These are phyloP conservation scores for Bipolaris sorokiniana DNA, from an alignment of 2,329 filamentous ascomycete genomes.

Conservation along the genomic window DNA sequence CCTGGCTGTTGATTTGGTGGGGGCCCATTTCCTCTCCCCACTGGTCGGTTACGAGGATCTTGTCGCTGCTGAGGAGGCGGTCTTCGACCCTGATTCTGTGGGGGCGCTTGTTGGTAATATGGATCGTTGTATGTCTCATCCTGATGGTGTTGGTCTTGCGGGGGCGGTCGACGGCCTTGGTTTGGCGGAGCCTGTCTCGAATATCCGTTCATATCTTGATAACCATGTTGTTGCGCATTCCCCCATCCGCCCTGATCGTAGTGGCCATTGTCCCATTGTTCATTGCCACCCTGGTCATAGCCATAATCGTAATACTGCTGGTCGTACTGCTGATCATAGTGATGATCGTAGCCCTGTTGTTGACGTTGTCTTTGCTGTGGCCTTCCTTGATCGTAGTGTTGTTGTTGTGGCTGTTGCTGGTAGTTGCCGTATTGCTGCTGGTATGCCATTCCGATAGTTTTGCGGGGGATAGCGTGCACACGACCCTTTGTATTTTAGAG, in stretches of 20 bases:
- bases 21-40: conserved; percentile 33
- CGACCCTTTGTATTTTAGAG: conserved; percentile 22
- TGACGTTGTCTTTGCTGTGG: conserved; percentile 21
- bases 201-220: conserved; percentile 33
- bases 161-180: conserved; percentile 25
- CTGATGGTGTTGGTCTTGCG: conserved; percentile 34
- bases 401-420: conserved; percentile 44
- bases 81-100: conserved; percentile 26
- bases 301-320: conserved; percentile 43
- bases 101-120: conserved; percentile 35
- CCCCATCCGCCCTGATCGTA: conserved; percentile 41
- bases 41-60: conserved; percentile 35
- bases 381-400: conserved; percentile 39
- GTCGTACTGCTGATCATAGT: conserved; percentile 26
- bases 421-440: conserved; percentile 48
- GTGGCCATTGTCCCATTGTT: conserved; percentile 46
- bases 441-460: conserved; percentile 47
- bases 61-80: conserved; percentile 31
- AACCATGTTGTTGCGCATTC: conserved; percentile 33
- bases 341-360: conserved; percentile 39
- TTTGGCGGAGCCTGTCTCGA: conserved; percentile 22
- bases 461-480: conserved; percentile 23
- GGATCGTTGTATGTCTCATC: conserved; percentile 36
- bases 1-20: conserved; percentile 30
- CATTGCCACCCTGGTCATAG: conserved; percentile 43